Evolutionary conservation across 148 eudicot genomes (phyloP).

Genomic region (Beta vulgaris): DNA sequence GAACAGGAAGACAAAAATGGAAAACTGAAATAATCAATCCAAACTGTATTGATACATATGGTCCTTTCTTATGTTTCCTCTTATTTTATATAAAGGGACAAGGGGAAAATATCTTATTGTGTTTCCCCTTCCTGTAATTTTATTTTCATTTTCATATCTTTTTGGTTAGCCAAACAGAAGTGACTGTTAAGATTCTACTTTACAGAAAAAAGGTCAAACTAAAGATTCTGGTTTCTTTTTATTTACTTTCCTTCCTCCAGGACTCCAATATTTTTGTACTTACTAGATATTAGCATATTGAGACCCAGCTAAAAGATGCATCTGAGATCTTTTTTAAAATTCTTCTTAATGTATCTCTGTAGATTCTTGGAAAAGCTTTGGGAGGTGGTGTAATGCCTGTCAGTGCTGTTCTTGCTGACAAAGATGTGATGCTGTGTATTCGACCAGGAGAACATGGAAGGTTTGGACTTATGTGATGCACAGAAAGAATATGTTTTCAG

Average conservation of each 20-base stretch:
- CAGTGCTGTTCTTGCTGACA: constrained; percentile 97
- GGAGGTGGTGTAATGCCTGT: constrained; percentile 99
- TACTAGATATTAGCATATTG: background rate
- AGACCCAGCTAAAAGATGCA: background rate
- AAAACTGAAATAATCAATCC: too few relatives aligned
- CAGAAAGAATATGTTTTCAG: background rate
- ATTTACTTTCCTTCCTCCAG: background rate
- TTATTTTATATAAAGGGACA: too few relatives aligned
- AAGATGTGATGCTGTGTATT: constrained; percentile 94
- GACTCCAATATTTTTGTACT: too few relatives aligned
- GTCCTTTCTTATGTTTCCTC: too few relatives aligned
- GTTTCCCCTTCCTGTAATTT: too few relatives aligned
- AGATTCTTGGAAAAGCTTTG: constrained; percentile 97
- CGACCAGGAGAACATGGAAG: constrained; percentile 99
- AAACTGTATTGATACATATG: too few relatives aligned
- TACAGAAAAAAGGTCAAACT: too few relatives aligned
- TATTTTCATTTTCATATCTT: too few relatives aligned
- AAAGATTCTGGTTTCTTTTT: background rate
- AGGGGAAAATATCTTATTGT: too few relatives aligned
- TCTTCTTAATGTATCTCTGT: constrained; percentile 18
- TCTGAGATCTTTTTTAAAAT: constrained; percentile 9
- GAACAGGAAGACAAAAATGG: too few relatives aligned
- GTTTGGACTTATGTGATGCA: constrained; percentile 35
- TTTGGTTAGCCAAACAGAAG: too few relatives aligned
- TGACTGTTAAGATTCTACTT: too few relatives aligned